phyloP scores from a whole-genome alignment of 2,329 filamentous ascomycete species.

The Rhytidhysteron rufulum region DNA sequence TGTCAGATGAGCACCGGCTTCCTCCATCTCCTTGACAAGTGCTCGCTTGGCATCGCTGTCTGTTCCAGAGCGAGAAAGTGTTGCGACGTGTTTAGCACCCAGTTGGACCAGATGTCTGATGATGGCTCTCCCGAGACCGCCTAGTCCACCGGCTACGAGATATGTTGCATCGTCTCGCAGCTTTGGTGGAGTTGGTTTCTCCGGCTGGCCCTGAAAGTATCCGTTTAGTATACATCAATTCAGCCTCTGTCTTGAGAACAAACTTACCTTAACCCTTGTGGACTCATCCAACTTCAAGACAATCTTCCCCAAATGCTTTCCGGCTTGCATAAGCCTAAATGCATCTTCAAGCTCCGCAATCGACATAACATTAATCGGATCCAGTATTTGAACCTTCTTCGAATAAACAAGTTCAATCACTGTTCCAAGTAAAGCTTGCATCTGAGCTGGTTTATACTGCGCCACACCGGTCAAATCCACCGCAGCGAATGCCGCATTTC shows the following conservation, averaged over 20 bases:
- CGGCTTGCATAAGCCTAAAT: constrained; percentile 14
- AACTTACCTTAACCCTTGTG: too few relatives aligned
- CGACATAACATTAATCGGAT: constrained; percentile 9
- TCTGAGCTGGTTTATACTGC: not conserved
- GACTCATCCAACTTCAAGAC: constrained; percentile 10
- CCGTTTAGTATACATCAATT: not conserved
- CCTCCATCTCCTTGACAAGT: not conserved
- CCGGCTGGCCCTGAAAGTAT: constrained; percentile 11
- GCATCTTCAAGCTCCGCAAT: constrained; percentile 12
- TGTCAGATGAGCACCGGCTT: not conserved
- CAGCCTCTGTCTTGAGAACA: not conserved
- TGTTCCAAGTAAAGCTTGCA: not conserved
- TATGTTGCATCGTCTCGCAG: constrained; percentile 8
- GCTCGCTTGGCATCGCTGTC: not conserved
- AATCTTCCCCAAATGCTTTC: constrained; percentile 13
- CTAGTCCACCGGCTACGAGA: constrained; percentile 4
- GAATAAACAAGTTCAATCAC: constrained; percentile 1
- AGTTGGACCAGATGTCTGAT: constrained; percentile 1
- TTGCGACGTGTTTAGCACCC: constrained; percentile 6
- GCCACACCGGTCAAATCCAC: constrained; percentile 15
- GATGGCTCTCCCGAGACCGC: constrained; percentile 8
- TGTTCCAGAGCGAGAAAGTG: constrained; percentile 2
- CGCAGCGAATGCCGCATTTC: constrained; percentile 13
- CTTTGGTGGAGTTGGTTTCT: constrained; percentile 9
- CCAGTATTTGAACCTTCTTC: not conserved